Conservation (phyloP, 345 rosid genomes). For the Noccaea bulbosa region DNA sequence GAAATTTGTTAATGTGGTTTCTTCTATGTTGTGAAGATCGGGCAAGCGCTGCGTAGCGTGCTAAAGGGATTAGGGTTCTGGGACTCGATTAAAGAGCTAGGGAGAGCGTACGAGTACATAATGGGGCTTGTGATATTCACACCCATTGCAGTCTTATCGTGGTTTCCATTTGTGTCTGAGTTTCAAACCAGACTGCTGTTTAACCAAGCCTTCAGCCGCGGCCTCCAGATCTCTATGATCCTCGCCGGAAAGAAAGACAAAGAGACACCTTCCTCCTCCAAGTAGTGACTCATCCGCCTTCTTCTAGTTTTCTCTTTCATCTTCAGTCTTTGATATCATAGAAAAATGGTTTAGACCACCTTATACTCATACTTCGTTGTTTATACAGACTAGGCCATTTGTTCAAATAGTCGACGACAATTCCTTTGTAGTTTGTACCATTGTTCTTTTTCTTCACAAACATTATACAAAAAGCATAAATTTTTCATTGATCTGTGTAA, state of each 20-base stretch:
- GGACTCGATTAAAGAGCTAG: conserved; percentile 90
- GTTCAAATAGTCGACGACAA: conserved; percentile 3
- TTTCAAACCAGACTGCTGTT: conserved; percentile 88
- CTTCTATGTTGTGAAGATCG: conserved; percentile 53
- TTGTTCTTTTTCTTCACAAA: not conserved
- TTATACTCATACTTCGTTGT: conserved; percentile 3
- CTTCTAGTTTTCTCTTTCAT: not conserved
- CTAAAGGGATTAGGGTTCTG: conserved; percentile 61
- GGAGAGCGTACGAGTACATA: conserved; percentile 78
- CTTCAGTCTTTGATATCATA: not conserved
- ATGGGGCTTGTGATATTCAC: conserved; percentile 78
- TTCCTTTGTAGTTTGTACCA: not conserved
- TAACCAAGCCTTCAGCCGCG: conserved; percentile 96
- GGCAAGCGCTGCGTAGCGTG: conserved; percentile 66
- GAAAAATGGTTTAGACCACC: conserved; percentile 8
- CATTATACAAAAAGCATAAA: not conserved
- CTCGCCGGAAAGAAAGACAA: conserved; percentile 64
- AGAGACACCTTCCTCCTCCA: conserved; percentile 35
- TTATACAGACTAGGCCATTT: conserved; percentile 21
- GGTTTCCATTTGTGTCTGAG: conserved; percentile 89
- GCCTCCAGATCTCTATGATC: conserved; percentile 93
- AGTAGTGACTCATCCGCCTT: conserved; percentile 23
- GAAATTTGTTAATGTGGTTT: conserved; percentile 11
- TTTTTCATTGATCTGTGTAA: not conserved
- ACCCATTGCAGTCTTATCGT: conserved; percentile 75